Conservation (phyloP, 2,329 filamentous ascomycete genomes). For the Neobulgaria alba region DNA sequence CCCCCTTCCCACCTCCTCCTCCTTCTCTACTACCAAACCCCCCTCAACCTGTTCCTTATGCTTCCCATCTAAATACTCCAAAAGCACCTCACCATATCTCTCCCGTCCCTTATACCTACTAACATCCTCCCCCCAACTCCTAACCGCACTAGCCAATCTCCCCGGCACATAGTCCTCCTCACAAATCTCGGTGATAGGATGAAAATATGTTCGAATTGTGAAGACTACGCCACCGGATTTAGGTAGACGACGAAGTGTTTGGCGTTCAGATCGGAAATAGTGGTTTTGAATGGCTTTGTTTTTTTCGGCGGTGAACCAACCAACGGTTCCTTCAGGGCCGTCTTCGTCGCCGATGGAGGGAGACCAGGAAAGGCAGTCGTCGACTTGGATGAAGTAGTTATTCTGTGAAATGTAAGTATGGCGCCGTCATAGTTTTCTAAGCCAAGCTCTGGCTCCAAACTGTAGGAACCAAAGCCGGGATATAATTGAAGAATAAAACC, state of each 20-base stretch:
- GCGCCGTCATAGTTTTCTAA: too few relatives aligned
- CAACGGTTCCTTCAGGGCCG: slow-evolving; percentile 39
- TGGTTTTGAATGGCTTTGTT: slow-evolving; percentile 64
- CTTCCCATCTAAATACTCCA: slow-evolving; percentile 68
- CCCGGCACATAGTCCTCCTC: slow-evolving; percentile 68
- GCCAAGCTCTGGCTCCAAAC: too few relatives aligned
- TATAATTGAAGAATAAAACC: slow-evolving; percentile 8
- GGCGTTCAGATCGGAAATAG: slow-evolving; percentile 62
- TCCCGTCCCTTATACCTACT: slow-evolving; percentile 69
- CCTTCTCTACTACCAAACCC: slow-evolving; percentile 53
- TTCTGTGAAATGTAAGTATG: slow-evolving; percentile 49
- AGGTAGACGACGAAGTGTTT: slow-evolving; percentile 52
- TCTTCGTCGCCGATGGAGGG: slow-evolving; percentile 69
- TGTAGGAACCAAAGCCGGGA: background rate
- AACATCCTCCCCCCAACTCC: slow-evolving; percentile 73
- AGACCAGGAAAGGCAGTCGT: slow-evolving; percentile 69
- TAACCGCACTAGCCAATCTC: slow-evolving; percentile 63
- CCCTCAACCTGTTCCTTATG: slow-evolving; percentile 64
- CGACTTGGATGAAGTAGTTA: slow-evolving; percentile 85
- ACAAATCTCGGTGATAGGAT: slow-evolving; percentile 46
- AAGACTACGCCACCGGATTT: slow-evolving; percentile 48
- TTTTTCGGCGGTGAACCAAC: slow-evolving; percentile 71
- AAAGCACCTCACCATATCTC: slow-evolving; percentile 61
- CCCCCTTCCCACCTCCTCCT: slow-evolving; percentile 44
- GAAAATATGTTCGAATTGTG: slow-evolving; percentile 55